These are phyloP conservation scores for Lentinus brumalis DNA, from an alignment of 768 basidiomycete genomes.

Conservation along the genomic window DNA sequence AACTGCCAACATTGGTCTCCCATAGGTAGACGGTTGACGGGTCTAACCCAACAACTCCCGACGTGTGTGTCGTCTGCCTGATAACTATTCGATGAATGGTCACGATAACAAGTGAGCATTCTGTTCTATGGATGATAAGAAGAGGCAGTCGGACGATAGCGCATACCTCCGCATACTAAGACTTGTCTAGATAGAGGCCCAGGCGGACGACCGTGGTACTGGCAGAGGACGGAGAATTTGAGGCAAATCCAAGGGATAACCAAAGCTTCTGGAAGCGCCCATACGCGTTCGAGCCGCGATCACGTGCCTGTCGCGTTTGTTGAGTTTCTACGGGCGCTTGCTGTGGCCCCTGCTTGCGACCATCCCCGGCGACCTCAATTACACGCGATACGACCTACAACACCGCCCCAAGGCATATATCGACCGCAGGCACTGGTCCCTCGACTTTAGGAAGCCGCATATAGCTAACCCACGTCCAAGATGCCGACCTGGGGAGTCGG, in stretches of 20 bases:
- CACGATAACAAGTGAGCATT: too few species aligned
- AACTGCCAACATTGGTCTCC: too few species aligned
- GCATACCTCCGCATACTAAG: too few species aligned
- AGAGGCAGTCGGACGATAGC: too few species aligned
- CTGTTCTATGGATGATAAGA: too few species aligned
- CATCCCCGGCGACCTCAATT: not conserved
- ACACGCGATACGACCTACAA: not conserved
- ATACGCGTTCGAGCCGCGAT: not conserved
- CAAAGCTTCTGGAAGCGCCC: not conserved
- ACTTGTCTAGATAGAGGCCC: too few species aligned
- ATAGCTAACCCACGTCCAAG: not conserved
- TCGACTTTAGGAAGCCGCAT: too few species aligned
- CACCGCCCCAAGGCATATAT: not conserved
- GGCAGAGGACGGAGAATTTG: not conserved
- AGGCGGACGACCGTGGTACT: too few species aligned
- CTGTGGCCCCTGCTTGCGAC: conserved; percentile 8
- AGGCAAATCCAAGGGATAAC: not conserved
- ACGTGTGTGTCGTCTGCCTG: too few species aligned
- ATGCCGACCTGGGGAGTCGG: conserved; percentile 45
- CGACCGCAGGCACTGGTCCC: not conserved
- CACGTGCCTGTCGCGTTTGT: conserved; percentile 20
- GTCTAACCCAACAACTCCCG: too few species aligned
- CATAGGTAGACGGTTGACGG: too few species aligned
- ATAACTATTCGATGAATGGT: too few species aligned
- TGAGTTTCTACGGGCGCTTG: conserved; percentile 14